A percentile compares a stretch with the other conserved stretches of the same genome.
Evolutionary conservation across 345 rosid species (phyloP).

Genomic region (Lepidium africanum): DNA sequence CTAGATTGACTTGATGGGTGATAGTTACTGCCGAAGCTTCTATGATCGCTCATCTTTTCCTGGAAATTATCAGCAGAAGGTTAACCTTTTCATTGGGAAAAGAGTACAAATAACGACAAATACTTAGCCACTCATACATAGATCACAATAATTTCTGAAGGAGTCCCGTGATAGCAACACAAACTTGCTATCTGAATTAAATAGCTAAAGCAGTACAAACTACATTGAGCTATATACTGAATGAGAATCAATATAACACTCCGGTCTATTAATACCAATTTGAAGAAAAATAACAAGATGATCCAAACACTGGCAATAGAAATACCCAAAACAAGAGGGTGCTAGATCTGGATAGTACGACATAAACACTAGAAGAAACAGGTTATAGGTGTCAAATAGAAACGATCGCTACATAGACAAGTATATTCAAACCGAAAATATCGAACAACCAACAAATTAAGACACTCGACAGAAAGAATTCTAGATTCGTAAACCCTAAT

Average conservation of each 20-base stretch:
- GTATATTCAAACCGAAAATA: background rate
- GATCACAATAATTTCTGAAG: background rate
- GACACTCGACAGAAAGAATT: background rate
- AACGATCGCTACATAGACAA: background rate
- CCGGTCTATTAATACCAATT: background rate
- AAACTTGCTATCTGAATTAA: background rate
- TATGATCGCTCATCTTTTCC: constrained; percentile 50
- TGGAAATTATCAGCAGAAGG: constrained; percentile 20
- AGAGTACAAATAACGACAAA: background rate
- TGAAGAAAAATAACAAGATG: background rate
- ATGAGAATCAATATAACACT: background rate
- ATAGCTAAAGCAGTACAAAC: background rate
- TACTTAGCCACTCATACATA: background rate
- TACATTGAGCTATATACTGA: background rate
- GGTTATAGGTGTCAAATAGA: background rate
- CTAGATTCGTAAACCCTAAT: constrained; percentile 1
- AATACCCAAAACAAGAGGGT: background rate
- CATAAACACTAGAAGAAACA: background rate
- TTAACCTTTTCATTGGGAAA: background rate
- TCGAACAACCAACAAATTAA: background rate
- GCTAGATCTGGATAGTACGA: background rate
- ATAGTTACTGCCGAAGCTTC: constrained; percentile 51
- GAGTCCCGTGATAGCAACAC: background rate
- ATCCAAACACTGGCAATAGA: background rate
- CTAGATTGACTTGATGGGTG: constrained; percentile 62